Evolutionary conservation across 371 early-diverging fungal species (phyloP).

Genomic region (Dinochytrium kinnereticum): DNA sequence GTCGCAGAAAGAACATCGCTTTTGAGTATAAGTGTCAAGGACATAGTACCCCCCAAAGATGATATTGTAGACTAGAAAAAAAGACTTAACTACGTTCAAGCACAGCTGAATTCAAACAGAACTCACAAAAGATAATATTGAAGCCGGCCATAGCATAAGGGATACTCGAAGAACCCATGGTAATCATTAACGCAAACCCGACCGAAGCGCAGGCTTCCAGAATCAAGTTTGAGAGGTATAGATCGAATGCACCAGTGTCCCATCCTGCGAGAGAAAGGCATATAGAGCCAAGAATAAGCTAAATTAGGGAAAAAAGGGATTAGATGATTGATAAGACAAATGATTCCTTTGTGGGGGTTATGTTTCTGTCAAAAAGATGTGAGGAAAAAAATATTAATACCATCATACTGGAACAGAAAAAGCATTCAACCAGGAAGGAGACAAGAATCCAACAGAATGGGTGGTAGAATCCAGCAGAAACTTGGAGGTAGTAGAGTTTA

Average conservation of each 20-base stretch:
- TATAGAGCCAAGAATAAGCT: slow-evolving; percentile 6
- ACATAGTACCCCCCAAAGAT: slow-evolving; percentile 20
- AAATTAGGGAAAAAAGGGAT: too few relatives aligned
- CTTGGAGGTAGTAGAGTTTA: slow-evolving; percentile 21
- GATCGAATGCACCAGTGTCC: background rate
- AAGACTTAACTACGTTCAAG: background rate
- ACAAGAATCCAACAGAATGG: slow-evolving; percentile 17
- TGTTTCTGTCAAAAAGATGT: too few relatives aligned
- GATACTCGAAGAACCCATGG: slow-evolving; percentile 11
- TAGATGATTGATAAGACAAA: background rate
- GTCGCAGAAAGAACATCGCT: slow-evolving; percentile 11
- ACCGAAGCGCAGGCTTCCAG: background rate
- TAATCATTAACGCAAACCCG: slow-evolving; percentile 2
- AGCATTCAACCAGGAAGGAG: slow-evolving; percentile 11
- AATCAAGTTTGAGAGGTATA: slow-evolving; percentile 1
- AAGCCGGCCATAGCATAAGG: slow-evolving; percentile 20
- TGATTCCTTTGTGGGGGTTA: too few relatives aligned
- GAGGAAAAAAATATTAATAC: background rate
- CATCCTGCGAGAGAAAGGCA: slow-evolving; percentile 5
- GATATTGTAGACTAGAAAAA: slow-evolving; percentile 12
- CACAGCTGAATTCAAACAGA: background rate
- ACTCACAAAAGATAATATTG: slow-evolving; percentile 18
- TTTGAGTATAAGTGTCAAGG: background rate
- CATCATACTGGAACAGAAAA: slow-evolving; percentile 17
- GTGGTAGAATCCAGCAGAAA: slow-evolving; percentile 16